Evolutionary conservation across 2,329 filamentous ascomycete species (phyloP), one percentile per base, ranked within the genome.

Genomic region (Aureobasidium lini): DNA sequence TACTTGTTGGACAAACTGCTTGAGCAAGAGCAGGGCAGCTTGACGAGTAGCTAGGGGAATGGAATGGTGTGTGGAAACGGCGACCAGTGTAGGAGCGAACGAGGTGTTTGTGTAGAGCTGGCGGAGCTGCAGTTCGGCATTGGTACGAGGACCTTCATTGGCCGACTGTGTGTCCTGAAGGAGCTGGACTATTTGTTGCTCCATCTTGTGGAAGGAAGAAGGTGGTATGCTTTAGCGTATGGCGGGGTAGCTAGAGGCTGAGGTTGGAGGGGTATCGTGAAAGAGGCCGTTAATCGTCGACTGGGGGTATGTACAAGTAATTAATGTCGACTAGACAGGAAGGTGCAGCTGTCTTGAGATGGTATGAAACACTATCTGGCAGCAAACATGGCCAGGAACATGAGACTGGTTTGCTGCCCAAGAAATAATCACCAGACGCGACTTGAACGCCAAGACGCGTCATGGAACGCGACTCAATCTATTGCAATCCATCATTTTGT

Each of bases 121-220:
- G 71, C 85, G 84, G 54, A 96, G 83, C 68, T 90, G 88, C 70
- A 87, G 80, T 77, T 99, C 94, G 67, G 94, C 94, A 72, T 89
- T 85, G 72, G 89, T 91, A 73, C 93, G 87, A 60, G 88, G 86
- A 59, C 77, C 85, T 72, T 93, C 86, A 61, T 86, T 84, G 62
- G 88, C 69, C 64, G 86, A 86, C 77, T 95, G 90, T 52, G 92
- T 95, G 75, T 91, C 90, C 69, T 87, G 84, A 64, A 99, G 86
- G 72, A 97, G 83, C 74, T 87, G 86, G 68, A 94, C 86, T 74
- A 99, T 84, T 79, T 95, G 87, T 77, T 95, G 87, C 82, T 96
- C 92, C 91, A 96, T 96, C 34, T 13, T 37, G 47, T 36, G 31
- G 31, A 32, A 49, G 46, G 31, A 18, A 7, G 16, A 36, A 5